Evolutionary conservation across 805 yeast species (phyloP).

Genomic region (Yamadazyma endophytica): DNA sequence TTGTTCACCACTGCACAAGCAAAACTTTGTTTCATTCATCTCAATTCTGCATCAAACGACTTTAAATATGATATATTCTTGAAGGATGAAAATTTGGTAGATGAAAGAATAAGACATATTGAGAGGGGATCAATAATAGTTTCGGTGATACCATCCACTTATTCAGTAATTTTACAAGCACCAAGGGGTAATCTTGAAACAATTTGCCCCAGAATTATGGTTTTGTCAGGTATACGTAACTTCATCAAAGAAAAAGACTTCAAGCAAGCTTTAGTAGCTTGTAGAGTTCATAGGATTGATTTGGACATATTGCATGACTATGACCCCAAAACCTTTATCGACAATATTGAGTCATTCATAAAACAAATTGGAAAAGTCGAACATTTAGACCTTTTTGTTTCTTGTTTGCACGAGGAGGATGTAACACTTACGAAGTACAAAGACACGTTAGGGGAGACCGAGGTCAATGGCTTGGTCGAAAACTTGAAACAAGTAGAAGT

Average conservation of each 20-base stretch:
- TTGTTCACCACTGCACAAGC: constrained; percentile 87
- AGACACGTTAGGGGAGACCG: constrained; percentile 51
- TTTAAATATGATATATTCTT: constrained; percentile 33
- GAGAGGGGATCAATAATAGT: constrained; percentile 91
- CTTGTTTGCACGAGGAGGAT: constrained; percentile 82
- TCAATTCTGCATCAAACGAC: constrained; percentile 36
- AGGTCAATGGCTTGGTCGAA: constrained; percentile 6
- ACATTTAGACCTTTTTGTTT: constrained; percentile 79
- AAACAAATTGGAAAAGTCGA: constrained; percentile 68
- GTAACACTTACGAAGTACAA: constrained; percentile 76
- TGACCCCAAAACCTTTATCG: constrained; percentile 63
- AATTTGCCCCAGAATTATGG: constrained; percentile 88
- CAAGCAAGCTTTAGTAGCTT: constrained; percentile 70
- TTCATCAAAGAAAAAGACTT: constrained; percentile 57
- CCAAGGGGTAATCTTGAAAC: constrained; percentile 97
- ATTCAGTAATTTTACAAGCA: constrained; percentile 84
- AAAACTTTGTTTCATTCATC: constrained; percentile 74
- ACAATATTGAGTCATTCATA: constrained; percentile 63
- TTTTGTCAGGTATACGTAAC: constrained; percentile 74
- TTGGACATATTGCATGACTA: constrained; percentile 87
- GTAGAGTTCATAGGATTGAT: constrained; percentile 89
- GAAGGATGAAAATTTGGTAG: constrained; percentile 30
- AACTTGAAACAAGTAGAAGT: constrained; percentile 5
- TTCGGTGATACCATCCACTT: constrained; percentile 73
- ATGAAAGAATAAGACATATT: constrained; percentile 82